phyloP scores from a whole-genome alignment of 192 early-diverging fungal genomes.

The Podila horticola region DNA sequence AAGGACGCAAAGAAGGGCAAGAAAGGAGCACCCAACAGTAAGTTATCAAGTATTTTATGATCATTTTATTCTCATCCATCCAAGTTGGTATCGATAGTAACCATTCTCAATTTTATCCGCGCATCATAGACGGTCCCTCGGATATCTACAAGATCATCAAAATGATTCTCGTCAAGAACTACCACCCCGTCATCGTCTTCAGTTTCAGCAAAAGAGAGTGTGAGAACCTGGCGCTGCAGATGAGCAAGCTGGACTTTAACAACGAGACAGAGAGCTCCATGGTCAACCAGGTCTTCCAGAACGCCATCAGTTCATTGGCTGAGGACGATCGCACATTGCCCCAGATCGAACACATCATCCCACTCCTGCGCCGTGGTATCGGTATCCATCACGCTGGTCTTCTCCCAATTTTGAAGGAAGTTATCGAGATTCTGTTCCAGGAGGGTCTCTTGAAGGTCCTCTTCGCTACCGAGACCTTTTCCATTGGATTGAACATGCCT shows the following conservation, averaged over 20 bases:
- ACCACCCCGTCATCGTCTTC: slow-evolving; percentile 99
- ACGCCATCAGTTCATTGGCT: slow-evolving; percentile 83
- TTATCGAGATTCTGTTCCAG: slow-evolving; percentile 97
- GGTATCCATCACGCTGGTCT: slow-evolving; percentile 98
- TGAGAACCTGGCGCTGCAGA: slow-evolving; percentile 88
- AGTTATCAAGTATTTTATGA: background rate
- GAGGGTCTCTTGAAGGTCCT: slow-evolving; percentile 97
- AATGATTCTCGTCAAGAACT: slow-evolving; percentile 94
- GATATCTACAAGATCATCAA: slow-evolving; percentile 96
- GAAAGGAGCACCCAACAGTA: slow-evolving; percentile 47
- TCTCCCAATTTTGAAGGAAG: slow-evolving; percentile 96
- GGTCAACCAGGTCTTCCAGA: slow-evolving; percentile 85
- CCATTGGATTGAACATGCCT: slow-evolving; percentile 99
- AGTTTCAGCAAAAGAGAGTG: slow-evolving; percentile 95
- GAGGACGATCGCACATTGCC: slow-evolving; percentile 93
- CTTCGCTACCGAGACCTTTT: slow-evolving; percentile 99
- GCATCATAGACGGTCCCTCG: slow-evolving; percentile 58
- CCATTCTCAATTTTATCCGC: background rate
- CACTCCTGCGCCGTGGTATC: slow-evolving; percentile 90
- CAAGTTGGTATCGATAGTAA: background rate
- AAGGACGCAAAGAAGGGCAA: slow-evolving; percentile 66
- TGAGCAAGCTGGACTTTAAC: slow-evolving; percentile 96
- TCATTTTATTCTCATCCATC: background rate
- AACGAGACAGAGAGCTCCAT: slow-evolving; percentile 83
- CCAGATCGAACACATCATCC: slow-evolving; percentile 93